A percentile compares a stretch with the other conserved stretches of the same genome.
phyloP scores from a whole-genome alignment of 148 eudicot species.

The Camellia sinensis region DNA sequence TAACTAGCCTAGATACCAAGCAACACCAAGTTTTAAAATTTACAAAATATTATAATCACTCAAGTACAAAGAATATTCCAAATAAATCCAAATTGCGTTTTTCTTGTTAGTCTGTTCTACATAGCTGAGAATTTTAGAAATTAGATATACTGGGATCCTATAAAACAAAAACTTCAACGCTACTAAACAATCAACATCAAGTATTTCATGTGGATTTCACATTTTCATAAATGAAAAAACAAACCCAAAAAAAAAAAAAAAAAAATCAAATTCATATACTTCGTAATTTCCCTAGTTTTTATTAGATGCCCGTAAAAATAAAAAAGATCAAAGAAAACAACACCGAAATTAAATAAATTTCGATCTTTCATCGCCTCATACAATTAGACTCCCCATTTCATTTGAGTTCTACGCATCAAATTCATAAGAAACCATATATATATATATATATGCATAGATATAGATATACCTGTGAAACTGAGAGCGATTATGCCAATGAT shows the following conservation, averaged over 20 bases:
- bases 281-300: neutral
- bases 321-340: neutral
- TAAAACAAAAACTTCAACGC: neutral
- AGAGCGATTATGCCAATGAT: slow-evolving; percentile 49
- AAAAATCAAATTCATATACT: neutral
- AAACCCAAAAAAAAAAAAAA: neutral
- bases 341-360: neutral
- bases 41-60: neutral
- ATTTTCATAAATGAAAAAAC: neutral
- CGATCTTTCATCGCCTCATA: neutral
- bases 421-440: neutral
- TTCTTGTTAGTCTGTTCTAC: no score
- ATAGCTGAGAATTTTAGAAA: neutral
- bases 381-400: neutral
- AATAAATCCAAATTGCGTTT: neutral
- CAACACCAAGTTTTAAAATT: neutral
- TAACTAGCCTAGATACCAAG: neutral
- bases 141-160: neutral
- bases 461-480: slow-evolving; percentile 48
- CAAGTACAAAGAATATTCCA: neutral
- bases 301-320: neutral
- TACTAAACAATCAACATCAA: neutral
- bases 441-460: neutral
- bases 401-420: neutral
- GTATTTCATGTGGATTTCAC: no score